These are phyloP conservation scores for Stromatinia cepivora DNA, from an alignment of 2,329 filamentous ascomycete species.

Conservation along the genomic window DNA sequence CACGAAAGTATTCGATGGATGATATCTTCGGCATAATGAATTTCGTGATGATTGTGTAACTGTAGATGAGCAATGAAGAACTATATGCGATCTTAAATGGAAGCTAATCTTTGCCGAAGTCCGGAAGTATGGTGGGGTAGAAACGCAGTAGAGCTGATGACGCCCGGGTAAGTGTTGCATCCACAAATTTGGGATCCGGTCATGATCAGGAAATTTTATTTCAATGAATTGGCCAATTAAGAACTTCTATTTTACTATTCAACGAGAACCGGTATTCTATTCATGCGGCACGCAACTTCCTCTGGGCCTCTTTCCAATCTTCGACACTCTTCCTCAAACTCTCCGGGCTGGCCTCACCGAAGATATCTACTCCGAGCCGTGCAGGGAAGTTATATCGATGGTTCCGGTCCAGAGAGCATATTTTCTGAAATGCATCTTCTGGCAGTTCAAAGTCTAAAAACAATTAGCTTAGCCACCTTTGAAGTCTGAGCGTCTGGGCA, in stretches of 20 bases:
- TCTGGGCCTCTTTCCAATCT: conserved; percentile 31
- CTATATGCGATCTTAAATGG: conserved; percentile 9
- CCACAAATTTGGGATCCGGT: conserved; percentile 12
- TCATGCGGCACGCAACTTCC: conserved; percentile 11
- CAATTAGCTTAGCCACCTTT: not conserved
- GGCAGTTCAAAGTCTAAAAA: conserved; percentile 44
- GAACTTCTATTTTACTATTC: conserved; percentile 2
- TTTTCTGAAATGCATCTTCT: conserved; percentile 43
- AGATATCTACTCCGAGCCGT: conserved; percentile 47
- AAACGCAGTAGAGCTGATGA: not conserved
- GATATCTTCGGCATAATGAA: conserved; percentile 61
- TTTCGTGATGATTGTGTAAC: not conserved
- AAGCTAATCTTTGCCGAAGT: not conserved
- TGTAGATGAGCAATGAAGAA: not conserved
- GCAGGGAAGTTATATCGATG: conserved; percentile 48
- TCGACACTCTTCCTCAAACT: conserved; percentile 42
- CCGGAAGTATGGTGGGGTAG: conserved; percentile 15
- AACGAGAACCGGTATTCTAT: not conserved
- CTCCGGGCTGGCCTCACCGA: conserved; percentile 45
- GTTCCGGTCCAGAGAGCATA: conserved; percentile 44
- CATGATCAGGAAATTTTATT: not conserved
- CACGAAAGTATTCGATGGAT: conserved; percentile 70
- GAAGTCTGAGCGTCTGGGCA: not conserved
- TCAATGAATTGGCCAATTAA: not conserved
- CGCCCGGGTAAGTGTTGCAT: conserved; percentile 11